These are phyloP conservation scores for Pseudopyrenochaeta lycopersici DNA, from an alignment of 2,329 filamentous ascomycete species.

Conservation along the genomic window DNA sequence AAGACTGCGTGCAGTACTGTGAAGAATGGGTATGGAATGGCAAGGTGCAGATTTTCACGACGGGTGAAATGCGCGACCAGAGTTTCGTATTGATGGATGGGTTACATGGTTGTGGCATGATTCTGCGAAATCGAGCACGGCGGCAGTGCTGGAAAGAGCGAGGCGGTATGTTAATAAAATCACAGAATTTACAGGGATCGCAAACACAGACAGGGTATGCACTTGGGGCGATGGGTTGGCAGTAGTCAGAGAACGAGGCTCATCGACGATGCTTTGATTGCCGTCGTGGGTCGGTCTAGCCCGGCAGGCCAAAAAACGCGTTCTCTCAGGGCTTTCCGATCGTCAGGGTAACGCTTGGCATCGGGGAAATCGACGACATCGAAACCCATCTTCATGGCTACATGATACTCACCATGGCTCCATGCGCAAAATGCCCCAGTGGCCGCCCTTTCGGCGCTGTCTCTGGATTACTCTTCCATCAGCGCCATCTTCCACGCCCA, in stretches of 20 bases:
- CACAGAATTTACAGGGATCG: constrained; percentile 11
- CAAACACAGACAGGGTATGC: not conserved
- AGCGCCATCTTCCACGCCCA: constrained; percentile 1
- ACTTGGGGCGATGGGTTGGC: constrained; percentile 13
- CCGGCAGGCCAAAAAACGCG: constrained; percentile 6
- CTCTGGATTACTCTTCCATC: constrained; percentile 2
- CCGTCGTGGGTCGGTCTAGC: constrained; percentile 11
- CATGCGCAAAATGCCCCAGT: constrained; percentile 1
- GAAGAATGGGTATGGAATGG: not conserved
- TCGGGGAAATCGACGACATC: constrained; percentile 23
- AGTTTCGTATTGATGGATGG: too few relatives aligned
- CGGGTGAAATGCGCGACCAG: too few relatives aligned
- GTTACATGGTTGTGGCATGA: too few relatives aligned
- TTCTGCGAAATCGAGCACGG: too few relatives aligned
- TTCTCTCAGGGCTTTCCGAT: constrained; percentile 21
- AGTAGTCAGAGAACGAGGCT: constrained; percentile 9
- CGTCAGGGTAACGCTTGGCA: constrained; percentile 22
- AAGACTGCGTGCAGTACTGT: too few relatives aligned
- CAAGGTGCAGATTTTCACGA: not conserved
- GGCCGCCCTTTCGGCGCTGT: constrained; percentile 14
- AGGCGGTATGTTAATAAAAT: constrained; percentile 4
- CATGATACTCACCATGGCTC: constrained; percentile 26
- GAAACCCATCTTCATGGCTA: constrained; percentile 11
- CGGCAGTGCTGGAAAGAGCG: not conserved
- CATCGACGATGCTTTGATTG: constrained; percentile 25